Base-by-base conservation (phyloP, 2,329 filamentous ascomycete species). In the Didymella glomerata region DNA sequence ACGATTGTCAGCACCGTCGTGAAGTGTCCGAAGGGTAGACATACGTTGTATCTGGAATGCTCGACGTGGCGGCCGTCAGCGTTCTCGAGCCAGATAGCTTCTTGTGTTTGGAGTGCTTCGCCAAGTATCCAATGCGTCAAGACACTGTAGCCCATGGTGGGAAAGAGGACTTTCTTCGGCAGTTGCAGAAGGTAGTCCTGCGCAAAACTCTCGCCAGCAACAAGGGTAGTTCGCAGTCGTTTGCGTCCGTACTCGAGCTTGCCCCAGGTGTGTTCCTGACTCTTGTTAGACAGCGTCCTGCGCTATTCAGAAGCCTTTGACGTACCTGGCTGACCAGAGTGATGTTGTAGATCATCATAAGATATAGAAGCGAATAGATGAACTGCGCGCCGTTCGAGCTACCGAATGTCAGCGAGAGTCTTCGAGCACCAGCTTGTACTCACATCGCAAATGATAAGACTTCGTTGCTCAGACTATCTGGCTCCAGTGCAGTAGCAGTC, bases 101-200 rank as follows among this genome's bases (percentile, higher is more conserved):
- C 69, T 40, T 70, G 69, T 1, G 67, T 68, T 36, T 71, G 70
- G 13, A 72, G 62, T 11, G 69, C 68, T 54, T 74, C 69, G 40
- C 74, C 71, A 2, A 75, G 66, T 63, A 74, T 67, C 70, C 74
- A 74, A 54, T 72, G 70, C 32, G 66, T 73, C 16, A 74, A 42
- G 3, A 70, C 53, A 10, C 63, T 71, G 52, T 73, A 73, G 0
- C 28, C 52, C 69, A 75, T 74, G n/a, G 71, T 65, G 6, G 68
- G 71, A 22, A 72, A 71, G 11, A 75, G 48, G 1, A 74, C 66
- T 38, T 61, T 68, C 48, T 69, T 75, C 3, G 72, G 73, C 9
- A 74, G 59, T 49, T 76, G 70, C 5, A 75, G 61, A 3, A 75
- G 66, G 41, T 74, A 75, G 16, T 67, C 61, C 47, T 74, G 64